Conservation (phyloP, 1,139 yeast species). For the Yarrowia galli region DNA sequence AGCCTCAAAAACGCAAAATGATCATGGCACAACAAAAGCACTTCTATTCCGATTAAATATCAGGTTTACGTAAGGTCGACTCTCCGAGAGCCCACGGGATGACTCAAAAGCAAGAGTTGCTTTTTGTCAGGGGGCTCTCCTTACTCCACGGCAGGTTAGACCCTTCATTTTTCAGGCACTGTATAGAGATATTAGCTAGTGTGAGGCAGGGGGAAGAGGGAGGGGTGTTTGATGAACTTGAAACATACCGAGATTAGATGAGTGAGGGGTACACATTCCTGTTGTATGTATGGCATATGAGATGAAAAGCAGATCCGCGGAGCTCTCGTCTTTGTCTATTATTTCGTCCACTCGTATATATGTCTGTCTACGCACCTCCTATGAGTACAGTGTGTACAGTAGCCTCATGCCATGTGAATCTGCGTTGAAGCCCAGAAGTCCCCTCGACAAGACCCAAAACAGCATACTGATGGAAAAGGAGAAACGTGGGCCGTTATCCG, state of each 20-base stretch:
- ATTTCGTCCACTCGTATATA: background rate
- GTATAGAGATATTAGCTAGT: no score
- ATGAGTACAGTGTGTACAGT: no score
- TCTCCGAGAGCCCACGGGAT: background rate
- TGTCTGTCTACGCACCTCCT: background rate
- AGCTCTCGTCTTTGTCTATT: background rate
- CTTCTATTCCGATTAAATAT: background rate
- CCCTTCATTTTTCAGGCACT: constrained; percentile 5
- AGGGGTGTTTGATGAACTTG: constrained; percentile 4
- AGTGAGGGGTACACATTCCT: background rate
- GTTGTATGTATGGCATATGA: background rate
- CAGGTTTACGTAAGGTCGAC: background rate
- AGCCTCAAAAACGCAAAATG: background rate
- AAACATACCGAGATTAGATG: constrained; percentile 8
- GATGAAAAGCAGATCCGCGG: background rate
- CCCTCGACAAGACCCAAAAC: background rate
- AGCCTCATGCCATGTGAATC: background rate
- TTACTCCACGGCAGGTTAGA: background rate
- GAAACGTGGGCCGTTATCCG: constrained; percentile 3
- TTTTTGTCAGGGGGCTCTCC: background rate
- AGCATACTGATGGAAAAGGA: background rate
- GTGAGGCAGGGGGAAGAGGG: background rate
- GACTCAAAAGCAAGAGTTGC: background rate
- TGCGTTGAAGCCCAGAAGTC: background rate
- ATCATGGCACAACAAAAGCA: constrained; percentile 4